Evolutionary conservation across 495 filamentous ascomycete species (phyloP), one percentile per base, ranked within the genome.

Genomic region (Parathielavia appendiculata): DNA sequence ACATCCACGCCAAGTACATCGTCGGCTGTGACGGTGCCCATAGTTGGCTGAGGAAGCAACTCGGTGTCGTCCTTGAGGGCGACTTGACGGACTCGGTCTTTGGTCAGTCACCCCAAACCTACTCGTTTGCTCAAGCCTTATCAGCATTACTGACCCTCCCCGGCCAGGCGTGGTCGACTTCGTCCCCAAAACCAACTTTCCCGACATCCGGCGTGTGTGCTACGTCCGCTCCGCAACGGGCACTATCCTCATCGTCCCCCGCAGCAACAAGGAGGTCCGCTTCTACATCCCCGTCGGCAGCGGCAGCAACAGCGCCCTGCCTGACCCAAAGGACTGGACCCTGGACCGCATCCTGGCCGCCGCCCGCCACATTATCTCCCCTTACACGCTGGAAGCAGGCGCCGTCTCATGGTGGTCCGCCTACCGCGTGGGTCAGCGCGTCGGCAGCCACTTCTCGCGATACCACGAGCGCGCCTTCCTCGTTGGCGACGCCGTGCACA

Each of bases 401-500:
- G 45, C 58, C 38, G 44, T 68, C 11, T 32, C 60, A 12, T 67
- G 72, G 72, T 75, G 70, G 69, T 70, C 71, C 1, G 70, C 78
- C 34, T 82, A 82, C 63, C 75, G 86, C 51, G 87, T 91, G 44
- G 87, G 87, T 1, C 88, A 92, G 73, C 81, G 88, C 32, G 85
- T 91, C 2, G 83, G 83, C 12, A 78, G 83, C 19, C 71, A 78
- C 5, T 91, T 90, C 60, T 81, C 78, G 9, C 69, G 77, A 10
- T 44, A 39, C 16, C 68, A 80, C 30, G 75, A 88, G 44, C 75
- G 86, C 0, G 78, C 88, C 6, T 89, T 89, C 59, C 75, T 89
- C 44, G 84, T 83, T 14, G 79, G 79, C 20, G 79, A 87, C 67
- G 81, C 83, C 5, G 76, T 83, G 0, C 84, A 86, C 58, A 84